A percentile compares a stretch with the other conserved stretches of the same genome.
These are phyloP conservation scores for Gigaspora rosea DNA, from an alignment of 192 early-diverging fungal species.

Conservation along the genomic window DNA sequence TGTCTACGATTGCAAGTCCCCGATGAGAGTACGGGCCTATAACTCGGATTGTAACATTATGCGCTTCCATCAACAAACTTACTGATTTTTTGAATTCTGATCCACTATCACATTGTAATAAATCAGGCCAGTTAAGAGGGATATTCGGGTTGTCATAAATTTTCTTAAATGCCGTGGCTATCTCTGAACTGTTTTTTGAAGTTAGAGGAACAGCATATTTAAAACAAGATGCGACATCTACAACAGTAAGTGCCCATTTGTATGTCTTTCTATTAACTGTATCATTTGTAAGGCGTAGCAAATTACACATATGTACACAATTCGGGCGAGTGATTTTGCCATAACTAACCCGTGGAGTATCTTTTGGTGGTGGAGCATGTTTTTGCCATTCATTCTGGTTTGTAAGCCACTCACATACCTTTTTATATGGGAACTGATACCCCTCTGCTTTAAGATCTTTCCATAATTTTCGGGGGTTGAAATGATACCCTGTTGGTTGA, in stretches of 20 bases:
- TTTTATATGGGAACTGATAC: not conserved
- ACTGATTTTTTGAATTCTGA: not conserved
- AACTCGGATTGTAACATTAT: constrained; percentile 11
- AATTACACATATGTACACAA: constrained; percentile 2
- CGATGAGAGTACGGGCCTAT: not conserved
- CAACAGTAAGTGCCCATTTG: not conserved
- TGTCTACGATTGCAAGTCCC: not conserved
- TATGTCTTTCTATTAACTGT: not conserved
- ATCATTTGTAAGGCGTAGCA: not conserved
- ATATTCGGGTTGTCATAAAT: not conserved
- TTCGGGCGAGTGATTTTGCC: not conserved
- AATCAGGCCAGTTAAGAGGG: not conserved
- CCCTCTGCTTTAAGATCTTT: not conserved
- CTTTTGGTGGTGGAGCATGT: not conserved
- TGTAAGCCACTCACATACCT: not conserved
- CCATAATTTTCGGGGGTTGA: not conserved
- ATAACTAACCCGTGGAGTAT: constrained; percentile 11
- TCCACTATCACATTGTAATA: constrained; percentile 13
- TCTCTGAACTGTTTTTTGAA: constrained; percentile 11
- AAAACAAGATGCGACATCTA: not conserved
- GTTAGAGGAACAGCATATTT: not conserved
- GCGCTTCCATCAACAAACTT: not conserved
- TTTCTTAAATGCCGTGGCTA: constrained; percentile 3
- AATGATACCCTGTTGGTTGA: constrained; percentile 1
- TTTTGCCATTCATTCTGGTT: constrained; percentile 9